phyloP scores from a whole-genome alignment of 2,329 filamentous ascomycete genomes.

The Metarhizium album region DNA sequence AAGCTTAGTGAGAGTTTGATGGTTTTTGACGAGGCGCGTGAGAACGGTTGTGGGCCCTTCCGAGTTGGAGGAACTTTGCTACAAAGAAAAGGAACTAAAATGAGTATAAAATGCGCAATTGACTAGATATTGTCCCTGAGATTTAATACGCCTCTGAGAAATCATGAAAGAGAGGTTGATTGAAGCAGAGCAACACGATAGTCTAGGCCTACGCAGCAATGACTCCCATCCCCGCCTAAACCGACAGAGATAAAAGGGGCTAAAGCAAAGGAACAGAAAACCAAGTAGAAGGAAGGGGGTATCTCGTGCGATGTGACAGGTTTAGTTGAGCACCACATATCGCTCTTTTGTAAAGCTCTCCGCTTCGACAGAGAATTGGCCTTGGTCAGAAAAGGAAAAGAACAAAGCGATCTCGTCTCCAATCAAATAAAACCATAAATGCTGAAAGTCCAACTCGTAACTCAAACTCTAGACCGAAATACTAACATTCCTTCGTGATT shows the following conservation, averaged over 20 bases:
- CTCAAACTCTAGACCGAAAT: constrained; percentile 38
- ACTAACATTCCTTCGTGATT: constrained; percentile 52
- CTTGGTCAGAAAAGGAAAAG: not conserved
- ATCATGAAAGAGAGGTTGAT: not conserved
- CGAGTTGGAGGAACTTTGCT: not conserved
- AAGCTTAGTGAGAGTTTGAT: not conserved
- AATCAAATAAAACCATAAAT: not conserved
- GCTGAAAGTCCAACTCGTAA: not conserved
- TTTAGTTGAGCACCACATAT: not conserved
- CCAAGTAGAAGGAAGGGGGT: not conserved
- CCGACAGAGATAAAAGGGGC: not conserved
- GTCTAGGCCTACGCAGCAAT: not conserved
- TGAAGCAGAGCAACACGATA: not conserved
- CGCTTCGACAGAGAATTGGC: not conserved
- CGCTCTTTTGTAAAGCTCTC: not conserved
- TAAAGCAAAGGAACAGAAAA: not conserved
- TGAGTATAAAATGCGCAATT: not conserved
- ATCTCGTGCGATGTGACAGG: constrained; percentile 1
- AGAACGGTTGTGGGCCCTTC: not conserved
- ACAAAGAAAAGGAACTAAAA: not conserved
- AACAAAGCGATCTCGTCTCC: not conserved
- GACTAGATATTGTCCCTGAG: not conserved
- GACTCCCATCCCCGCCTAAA: not conserved
- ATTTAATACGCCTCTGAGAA: not conserved
- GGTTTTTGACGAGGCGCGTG: not conserved